Conservation (phyloP, 345 rosid genomes). For the Citrus unshiu region DNA sequence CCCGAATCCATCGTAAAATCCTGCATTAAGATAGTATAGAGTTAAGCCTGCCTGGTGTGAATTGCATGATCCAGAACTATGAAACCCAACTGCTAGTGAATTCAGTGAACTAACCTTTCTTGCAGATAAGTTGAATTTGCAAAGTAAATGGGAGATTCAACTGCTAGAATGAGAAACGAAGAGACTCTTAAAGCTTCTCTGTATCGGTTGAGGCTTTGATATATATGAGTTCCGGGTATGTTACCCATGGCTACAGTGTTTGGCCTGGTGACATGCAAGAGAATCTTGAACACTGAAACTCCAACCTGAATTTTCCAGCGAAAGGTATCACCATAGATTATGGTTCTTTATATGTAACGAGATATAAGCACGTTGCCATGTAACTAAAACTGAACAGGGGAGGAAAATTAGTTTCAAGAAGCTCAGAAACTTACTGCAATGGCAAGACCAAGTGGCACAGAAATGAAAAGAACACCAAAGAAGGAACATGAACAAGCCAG, state of each 20-base stretch:
- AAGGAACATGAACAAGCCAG: slow-evolving; percentile 80
- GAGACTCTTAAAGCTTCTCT: slow-evolving; percentile 70
- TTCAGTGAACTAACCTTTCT: slow-evolving; percentile 60
- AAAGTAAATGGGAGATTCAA: slow-evolving; percentile 89
- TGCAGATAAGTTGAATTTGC: slow-evolving; percentile 86
- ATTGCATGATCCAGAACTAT: background rate
- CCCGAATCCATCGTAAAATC: slow-evolving; percentile 79
- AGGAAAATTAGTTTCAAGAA: background rate
- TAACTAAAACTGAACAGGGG: background rate
- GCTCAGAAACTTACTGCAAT: slow-evolving; percentile 59
- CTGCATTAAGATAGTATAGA: slow-evolving; percentile 25
- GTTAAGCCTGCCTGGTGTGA: background rate
- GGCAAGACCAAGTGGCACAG: slow-evolving; percentile 87
- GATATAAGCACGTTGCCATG: background rate
- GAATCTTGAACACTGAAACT: slow-evolving; percentile 79
- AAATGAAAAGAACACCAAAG: slow-evolving; percentile 89
- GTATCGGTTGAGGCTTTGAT: slow-evolving; percentile 66
- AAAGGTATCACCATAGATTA: background rate
- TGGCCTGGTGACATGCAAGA: slow-evolving; percentile 86
- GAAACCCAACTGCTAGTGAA: background rate
- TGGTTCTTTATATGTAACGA: background rate
- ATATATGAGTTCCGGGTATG: slow-evolving; percentile 72
- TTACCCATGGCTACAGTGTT: slow-evolving; percentile 75
- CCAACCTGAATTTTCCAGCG: slow-evolving; percentile 57
- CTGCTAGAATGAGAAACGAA: slow-evolving; percentile 66